phyloP scores from a whole-genome alignment of 2,329 filamentous ascomycete species.

The Pezicula carpinea region DNA sequence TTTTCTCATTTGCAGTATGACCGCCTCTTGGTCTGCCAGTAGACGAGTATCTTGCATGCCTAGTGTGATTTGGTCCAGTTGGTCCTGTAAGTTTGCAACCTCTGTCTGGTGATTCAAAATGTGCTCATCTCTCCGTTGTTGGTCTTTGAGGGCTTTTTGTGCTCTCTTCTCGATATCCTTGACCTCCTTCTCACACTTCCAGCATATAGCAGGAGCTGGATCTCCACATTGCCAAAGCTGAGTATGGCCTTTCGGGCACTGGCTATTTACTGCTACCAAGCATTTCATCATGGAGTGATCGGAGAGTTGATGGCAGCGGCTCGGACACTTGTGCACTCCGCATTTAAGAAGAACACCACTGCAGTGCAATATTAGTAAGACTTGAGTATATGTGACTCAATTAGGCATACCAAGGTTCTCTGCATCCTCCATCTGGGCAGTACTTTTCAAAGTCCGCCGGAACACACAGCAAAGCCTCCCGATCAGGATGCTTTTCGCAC shows the following conservation, averaged over 20 bases:
- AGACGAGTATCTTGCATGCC: conserved; percentile 38
- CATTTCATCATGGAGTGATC: conserved; percentile 53
- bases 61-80: conserved; percentile 25
- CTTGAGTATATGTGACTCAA: neutral
- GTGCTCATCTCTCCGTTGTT: conserved; percentile 13
- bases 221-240: conserved; percentile 41
- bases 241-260: conserved; percentile 49
- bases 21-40: conserved; percentile 37
- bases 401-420: conserved; percentile 48
- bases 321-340: conserved; percentile 52
- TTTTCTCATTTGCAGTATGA: conserved; percentile 39
- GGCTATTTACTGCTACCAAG: conserved; percentile 34
- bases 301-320: conserved; percentile 55
- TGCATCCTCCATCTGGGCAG: conserved; percentile 68
- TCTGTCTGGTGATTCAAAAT: conserved; percentile 14
- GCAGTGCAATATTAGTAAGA: no score
- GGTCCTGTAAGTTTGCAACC: conserved; percentile 17
- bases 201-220: conserved; percentile 35
- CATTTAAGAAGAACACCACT: conserved; percentile 51
- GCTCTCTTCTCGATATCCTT: conserved; percentile 36
- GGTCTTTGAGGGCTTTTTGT: conserved; percentile 21
- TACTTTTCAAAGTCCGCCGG: conserved; percentile 54
- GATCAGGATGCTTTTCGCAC: conserved; percentile 56
- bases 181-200: conserved; percentile 47
- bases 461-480: conserved; percentile 38